Evolutionary conservation across 352 stramenopile genomes (phyloP), one percentile per base, ranked within the genome.

Genomic region (Pythium aristosporum): DNA sequence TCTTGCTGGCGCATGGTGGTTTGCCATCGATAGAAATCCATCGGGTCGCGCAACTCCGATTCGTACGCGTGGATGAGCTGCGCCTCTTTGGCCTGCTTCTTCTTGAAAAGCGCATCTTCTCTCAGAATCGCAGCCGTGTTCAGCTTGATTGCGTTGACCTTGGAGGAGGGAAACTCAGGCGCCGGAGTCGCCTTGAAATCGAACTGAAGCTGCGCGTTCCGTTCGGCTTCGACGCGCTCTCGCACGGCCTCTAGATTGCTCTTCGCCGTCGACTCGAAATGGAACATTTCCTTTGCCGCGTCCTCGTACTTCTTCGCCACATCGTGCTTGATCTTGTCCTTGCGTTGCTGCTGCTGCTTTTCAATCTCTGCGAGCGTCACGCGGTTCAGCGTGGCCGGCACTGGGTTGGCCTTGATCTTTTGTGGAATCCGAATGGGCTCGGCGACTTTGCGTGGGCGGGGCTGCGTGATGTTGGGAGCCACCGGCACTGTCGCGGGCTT

Each of bases 1-100:
- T 97, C 90, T 42, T 91, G 76, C 54, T 88, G 74, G 48, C 86
- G 74, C 85, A 96, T 96, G n/a, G 75, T 74, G 12, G 67, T 75
- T 63, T 98, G 88, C 92, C 93, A 98, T 23, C 79, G 72, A 49
- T 97, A 96, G 37, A 96, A 98, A 36, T 97, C 91, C 28, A 95
- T 87, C 3, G 86, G 82, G 49, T 98, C 92, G 16, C 92, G 73
- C 21, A 98, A 69, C 55, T 97, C 90, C 1, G 86, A 77, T 68
- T 98, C 93, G 59, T 97, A 98, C 8, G 85, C 81, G 23, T 87
- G 70, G 18, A 97, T 76, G 20, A 96, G 52, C 63, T 91, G 77
- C 10, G 91, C 90, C 59, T 98, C 92, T 34, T 96, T 84, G 2
- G 85, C 86, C 69, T 98, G 91, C 67, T 97, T 97, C 53, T 92